Conservation (phyloP, 306 rosid species). For the Cyclanthera cordifolia region DNA sequence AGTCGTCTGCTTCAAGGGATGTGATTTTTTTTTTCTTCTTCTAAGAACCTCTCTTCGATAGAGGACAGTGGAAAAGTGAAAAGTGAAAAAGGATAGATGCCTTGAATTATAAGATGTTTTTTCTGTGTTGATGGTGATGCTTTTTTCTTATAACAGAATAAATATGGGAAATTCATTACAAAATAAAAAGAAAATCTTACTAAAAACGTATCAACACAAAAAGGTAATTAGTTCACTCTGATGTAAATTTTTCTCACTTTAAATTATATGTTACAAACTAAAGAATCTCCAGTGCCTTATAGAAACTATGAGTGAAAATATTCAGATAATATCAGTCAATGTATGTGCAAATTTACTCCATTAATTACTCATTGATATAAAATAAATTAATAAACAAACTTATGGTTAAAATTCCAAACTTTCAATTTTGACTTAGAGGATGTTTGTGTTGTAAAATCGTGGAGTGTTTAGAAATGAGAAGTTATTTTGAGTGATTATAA, state of each 20-base stretch:
- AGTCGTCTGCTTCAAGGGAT: constrained; percentile 1
- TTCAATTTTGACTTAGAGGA: too few relatives aligned
- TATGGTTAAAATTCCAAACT: too few relatives aligned
- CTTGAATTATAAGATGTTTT: neutral
- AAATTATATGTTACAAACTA: neutral
- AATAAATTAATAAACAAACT: too few relatives aligned
- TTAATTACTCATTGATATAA: too few relatives aligned
- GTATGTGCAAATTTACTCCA: too few relatives aligned
- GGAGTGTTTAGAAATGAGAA: too few relatives aligned
- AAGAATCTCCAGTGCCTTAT: neutral
- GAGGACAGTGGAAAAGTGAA: neutral
- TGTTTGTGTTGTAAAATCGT: too few relatives aligned
- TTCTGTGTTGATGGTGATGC: neutral
- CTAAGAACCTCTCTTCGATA: neutral
- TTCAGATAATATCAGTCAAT: too few relatives aligned
- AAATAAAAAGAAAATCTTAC: neutral
- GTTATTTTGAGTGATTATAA: too few relatives aligned
- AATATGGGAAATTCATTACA: neutral
- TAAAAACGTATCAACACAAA: neutral
- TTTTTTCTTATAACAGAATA: neutral
- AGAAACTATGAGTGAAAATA: too few relatives aligned
- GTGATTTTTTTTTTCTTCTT: neutral
- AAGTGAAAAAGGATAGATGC: neutral
- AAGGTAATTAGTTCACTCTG: neutral
- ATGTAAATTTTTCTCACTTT: neutral